Evolutionary conservation across 176 grass and related monocot genomes (phyloP), one percentile per base, ranked within the genome.

Genomic region (Musa troglodytarum): DNA sequence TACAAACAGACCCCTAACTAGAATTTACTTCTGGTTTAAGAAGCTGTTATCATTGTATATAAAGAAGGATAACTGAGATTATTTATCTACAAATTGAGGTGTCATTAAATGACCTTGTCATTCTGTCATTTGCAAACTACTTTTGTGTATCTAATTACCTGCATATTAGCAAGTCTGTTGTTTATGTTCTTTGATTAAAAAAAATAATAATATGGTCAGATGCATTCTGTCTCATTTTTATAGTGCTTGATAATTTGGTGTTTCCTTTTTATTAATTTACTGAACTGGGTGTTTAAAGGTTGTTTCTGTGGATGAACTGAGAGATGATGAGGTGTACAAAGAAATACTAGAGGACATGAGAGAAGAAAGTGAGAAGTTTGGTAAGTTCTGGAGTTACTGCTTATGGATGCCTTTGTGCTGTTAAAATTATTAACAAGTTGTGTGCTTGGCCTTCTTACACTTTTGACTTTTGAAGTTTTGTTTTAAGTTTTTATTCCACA

Each of bases 321-420:
- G 69, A 73, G 57, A 73, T 73, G 78, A 80, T 4, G 57, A 72
- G 15, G 78, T 29, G 53, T 80, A 80, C 62, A 56, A 64, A 80
- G 78, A 80, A 73, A 80, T 80, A 73, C 25, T 80, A 29, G 69
- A 80, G 56, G 78, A 80, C 54, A 80, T 80, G 78, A 80, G 78
- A 80, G 78, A 80, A 61, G 78, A 80, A 73, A 54, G 69, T 52
- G 78, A 58, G 16, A 80, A 80, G 50, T 80, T 80, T 73, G 78
- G 78, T 80, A 80, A 80, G 77, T 25, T 58, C 52, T 59, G 12
- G 16, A 16, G 57, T 69, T 14, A 28, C 13, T 58, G 13, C 16
- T 49, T n/a, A 8, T 12, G 20, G 20, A 69, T 57, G 15, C 43
- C 54, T 20, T 79, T 43, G 11, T 69, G 14, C 10, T 17, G 53